A percentile compares a stretch with the other conserved stretches of the same genome.
phyloP scores from a whole-genome alignment of 257 asterid genomes.

The Echium plantagineum region DNA sequence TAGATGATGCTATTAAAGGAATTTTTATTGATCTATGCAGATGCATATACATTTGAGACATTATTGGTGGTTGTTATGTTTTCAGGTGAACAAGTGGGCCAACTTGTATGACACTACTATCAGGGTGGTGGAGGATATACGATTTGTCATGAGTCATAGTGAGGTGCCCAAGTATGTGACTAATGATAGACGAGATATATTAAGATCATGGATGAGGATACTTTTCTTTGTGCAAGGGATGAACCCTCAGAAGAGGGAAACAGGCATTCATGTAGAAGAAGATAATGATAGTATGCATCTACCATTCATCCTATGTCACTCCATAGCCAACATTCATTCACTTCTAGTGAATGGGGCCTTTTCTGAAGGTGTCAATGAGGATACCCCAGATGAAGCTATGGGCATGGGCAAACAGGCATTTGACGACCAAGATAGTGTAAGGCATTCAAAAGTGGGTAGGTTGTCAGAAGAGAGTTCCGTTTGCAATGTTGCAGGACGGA shows the following conservation, averaged over 20 bases:
- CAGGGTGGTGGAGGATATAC: conserved; percentile 76
- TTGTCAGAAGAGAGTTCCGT: conserved; percentile 79
- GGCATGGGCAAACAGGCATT: conserved; percentile 29
- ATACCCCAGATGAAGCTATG: conserved; percentile 32
- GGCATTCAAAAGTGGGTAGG: conserved; percentile 96
- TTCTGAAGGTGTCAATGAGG: conserved; percentile 30
- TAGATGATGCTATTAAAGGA: not conserved
- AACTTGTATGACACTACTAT: conserved; percentile 57
- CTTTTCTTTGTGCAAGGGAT: conserved; percentile 90
- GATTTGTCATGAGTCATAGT: conserved; percentile 89
- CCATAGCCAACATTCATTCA: conserved; percentile 60
- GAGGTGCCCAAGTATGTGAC: conserved; percentile 64
- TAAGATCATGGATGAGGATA: conserved; percentile 71
- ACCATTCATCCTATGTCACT: conserved; percentile 68
- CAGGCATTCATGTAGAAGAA: conserved; percentile 74
- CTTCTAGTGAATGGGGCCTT: conserved; percentile 84
- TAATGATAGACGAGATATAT: conserved; percentile 57
- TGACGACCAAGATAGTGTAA: conserved; percentile 64
- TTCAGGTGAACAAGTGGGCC: conserved; percentile 80
- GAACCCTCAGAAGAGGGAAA: conserved; percentile 85
- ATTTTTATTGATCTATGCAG: not conserved
- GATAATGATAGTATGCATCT: conserved; percentile 64
- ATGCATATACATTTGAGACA: not conserved
- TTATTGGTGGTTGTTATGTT: conserved; percentile 17
- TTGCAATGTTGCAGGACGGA: conserved; percentile 48